Evolutionary conservation across 495 filamentous ascomycete species (phyloP), one percentile per base, ranked within the genome.

Genomic region (Antarctomyces pellizariae): DNA sequence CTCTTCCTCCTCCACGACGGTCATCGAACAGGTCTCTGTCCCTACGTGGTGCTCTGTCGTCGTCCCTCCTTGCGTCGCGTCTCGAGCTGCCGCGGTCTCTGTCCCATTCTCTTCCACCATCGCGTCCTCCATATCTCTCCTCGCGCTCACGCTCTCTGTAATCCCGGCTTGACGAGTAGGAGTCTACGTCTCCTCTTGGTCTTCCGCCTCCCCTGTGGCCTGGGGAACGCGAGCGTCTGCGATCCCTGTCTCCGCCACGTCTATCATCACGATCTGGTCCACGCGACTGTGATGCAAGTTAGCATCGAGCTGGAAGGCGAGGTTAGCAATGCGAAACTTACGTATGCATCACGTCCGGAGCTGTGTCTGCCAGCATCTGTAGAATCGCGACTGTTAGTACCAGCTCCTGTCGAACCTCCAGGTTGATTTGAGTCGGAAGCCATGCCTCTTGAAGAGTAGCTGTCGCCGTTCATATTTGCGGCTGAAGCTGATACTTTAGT

Each of bases 91-190:
- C 67, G 31, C 73, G 57, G 36, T 77, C 72, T 40, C 71, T 63
- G 36, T 78, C 72, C 70, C 67, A 75, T 29, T 68, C 71, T 28
- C 71, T 53, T 14, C 70, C 66, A 22, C 61, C 62, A 19, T 71
- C 64, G 22, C 71, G 63, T 14, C 62, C 64, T 10, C 67, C 64
- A 42, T 90, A 90, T 37, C 78, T 62, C 30, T 90, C 80, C 43
- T 92, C 82, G 23, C 82, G 71, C 56, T 92, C 82, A 18, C 82
- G 62, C 42, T 84, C 82, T 47, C 82, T 64, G 48, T 86, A 84
- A 53, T 73, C 79, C 26, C 82, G 70, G 45, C 78, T 89, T 5
- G 75, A 75, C 5, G 79, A 84, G 52, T 93, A 93, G 6, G 75
- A 67, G 43, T 93, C 82, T 45, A 66, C 61, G 38, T 90, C 80